These are phyloP conservation scores for Prinsepia uniflora DNA, from an alignment of 306 rosid species.

Conservation along the genomic window DNA sequence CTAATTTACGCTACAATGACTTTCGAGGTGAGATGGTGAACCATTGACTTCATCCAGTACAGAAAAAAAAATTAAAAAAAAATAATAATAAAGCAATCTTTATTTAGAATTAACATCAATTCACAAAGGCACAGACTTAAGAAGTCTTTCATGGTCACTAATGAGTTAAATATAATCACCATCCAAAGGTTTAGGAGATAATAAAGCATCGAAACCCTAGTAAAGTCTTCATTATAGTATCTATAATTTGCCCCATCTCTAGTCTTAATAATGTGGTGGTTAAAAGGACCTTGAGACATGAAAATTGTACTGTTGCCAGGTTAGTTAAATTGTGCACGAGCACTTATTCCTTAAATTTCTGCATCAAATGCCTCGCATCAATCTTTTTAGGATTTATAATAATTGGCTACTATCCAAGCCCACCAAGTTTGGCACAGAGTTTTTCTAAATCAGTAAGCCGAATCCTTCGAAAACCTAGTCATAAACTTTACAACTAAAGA, in stretches of 20 bases:
- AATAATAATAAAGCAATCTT: too few species aligned
- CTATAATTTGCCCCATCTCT: neutral
- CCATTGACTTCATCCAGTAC: neutral
- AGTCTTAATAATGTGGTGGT: neutral
- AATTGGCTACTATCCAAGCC: neutral
- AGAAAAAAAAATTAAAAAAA: neutral
- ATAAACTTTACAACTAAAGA: neutral
- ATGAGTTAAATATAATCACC: neutral
- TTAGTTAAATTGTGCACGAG: neutral
- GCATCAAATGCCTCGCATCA: neutral
- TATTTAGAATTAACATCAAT: neutral
- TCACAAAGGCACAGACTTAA: neutral
- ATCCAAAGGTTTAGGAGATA: neutral
- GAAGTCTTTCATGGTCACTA: neutral
- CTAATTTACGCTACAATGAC: neutral
- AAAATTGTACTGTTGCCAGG: neutral
- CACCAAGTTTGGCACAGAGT: neutral
- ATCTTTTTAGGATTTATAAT: neutral
- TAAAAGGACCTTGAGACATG: neutral
- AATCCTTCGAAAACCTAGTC: neutral
- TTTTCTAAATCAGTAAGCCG: neutral
- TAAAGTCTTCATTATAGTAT: neutral
- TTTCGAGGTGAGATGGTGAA: neutral
- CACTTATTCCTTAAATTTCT: constrained; percentile 4
- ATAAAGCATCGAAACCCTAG: neutral